Evolutionary conservation across 1,284 basidiomycete genomes (phyloP).

Genomic region (Tetrapyrgos nigripes): DNA sequence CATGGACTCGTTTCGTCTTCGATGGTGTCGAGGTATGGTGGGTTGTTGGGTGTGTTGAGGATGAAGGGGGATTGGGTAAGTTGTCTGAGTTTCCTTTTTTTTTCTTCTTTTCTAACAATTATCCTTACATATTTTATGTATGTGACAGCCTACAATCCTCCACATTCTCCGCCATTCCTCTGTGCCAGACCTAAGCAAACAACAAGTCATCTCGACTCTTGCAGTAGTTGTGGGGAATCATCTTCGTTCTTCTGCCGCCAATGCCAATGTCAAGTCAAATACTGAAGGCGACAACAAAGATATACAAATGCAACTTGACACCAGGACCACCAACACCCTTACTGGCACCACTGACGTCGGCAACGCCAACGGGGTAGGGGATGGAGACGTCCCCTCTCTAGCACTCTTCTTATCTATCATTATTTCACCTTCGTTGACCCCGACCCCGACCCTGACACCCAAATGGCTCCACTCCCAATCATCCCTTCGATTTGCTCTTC

Average conservation of each 20-base stretch:
- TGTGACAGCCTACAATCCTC: conserved; percentile 50
- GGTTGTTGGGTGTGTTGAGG: conserved; percentile 57
- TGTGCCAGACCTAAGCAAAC: conserved; percentile 68
- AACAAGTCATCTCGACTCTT: conserved; percentile 61
- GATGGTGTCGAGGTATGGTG: conserved; percentile 58
- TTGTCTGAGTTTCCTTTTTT: no score
- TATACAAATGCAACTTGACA: conserved; percentile 67
- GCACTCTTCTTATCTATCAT: conserved; percentile 65
- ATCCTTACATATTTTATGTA: background rate
- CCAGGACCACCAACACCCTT: no score
- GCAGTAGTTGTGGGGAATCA: conserved; percentile 46
- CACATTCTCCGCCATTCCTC: conserved; percentile 56
- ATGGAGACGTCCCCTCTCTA: background rate
- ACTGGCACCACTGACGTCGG: no score
- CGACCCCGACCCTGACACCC: conserved; percentile 21
- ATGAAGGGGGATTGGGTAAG: conserved; percentile 71
- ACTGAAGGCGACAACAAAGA: no score
- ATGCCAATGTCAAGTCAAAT: no score
- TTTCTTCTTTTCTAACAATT: no score
- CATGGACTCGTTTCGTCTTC: conserved; percentile 56
- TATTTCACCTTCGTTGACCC: conserved; percentile 66
- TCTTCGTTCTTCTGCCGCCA: conserved; percentile 26
- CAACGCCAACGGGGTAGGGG: conserved; percentile 37
- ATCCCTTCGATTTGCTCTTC: background rate
- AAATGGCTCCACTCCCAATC: background rate